Percentiles rank a stretch among this genome's conserved stretches.
phyloP scores from a whole-genome alignment of 352 stramenopile genomes.

The Phytopythium aichiense region DNA sequence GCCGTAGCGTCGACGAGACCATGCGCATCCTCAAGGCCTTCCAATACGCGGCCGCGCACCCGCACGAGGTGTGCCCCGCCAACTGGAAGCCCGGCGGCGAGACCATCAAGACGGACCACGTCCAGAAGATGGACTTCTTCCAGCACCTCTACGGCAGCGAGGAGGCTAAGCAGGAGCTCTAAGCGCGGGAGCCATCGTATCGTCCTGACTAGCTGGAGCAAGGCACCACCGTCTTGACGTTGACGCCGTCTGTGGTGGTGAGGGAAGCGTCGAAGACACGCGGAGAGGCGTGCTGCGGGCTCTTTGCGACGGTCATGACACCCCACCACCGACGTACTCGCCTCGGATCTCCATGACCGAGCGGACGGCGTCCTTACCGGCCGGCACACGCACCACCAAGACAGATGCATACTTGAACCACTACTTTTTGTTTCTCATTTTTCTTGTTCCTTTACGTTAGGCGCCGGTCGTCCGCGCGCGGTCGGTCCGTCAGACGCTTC shows the following conservation, averaged over 20 bases:
- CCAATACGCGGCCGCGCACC: constrained; percentile 69
- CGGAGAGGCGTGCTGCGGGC: neutral
- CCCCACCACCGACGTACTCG: neutral
- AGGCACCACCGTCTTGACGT: neutral
- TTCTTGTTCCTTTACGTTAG: constrained; percentile 2
- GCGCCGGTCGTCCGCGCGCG: neutral
- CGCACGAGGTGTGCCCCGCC: constrained; percentile 80
- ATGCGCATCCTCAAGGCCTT: constrained; percentile 84
- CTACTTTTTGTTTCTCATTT: constrained; percentile 7
- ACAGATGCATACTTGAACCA: neutral
- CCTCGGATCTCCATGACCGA: neutral
- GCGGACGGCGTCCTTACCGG: neutral
- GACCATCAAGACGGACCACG: constrained; percentile 84
- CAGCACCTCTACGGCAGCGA: constrained; percentile 70
- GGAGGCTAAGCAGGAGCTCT: constrained; percentile 50
- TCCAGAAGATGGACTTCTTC: constrained; percentile 83
- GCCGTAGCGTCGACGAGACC: constrained; percentile 79
- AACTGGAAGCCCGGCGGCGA: constrained; percentile 83
- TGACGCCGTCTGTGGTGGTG: neutral
- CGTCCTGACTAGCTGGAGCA: too few species aligned
- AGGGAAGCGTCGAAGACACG: neutral
- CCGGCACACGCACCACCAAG: neutral
- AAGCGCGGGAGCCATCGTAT: too few species aligned
- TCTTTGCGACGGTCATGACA: neutral
- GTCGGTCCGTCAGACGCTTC: neutral